Evolutionary conservation across 306 rosid species (phyloP).

Genomic region (Lupinus albus): DNA sequence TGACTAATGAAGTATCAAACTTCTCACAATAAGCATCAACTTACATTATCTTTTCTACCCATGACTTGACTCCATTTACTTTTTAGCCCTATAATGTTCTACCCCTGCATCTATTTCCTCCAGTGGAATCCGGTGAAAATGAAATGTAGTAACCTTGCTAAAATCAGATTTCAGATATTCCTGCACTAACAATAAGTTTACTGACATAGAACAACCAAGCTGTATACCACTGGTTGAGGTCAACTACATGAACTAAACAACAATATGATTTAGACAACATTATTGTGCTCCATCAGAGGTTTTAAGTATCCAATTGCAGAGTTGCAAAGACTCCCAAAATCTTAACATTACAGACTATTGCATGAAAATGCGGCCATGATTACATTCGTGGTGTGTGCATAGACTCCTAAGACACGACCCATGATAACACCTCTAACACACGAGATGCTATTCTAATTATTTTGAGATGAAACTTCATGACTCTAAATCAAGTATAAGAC

Average conservation of each 20-base stretch:
- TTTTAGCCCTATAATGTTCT: conserved; percentile 7
- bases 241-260: background rate
- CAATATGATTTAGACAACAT: background rate
- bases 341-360: too few species aligned
- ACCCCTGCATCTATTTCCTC: background rate
- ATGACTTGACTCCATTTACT: background rate
- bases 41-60: background rate
- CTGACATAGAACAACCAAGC: background rate
- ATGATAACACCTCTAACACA: conserved; percentile 8
- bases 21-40: background rate
- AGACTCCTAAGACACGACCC: too few species aligned
- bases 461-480: conserved; percentile 11
- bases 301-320: too few species aligned
- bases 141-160: background rate
- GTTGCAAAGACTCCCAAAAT: too few species aligned
- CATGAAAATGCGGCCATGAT: too few species aligned
- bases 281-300: background rate
- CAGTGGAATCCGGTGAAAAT: conserved; percentile 7
- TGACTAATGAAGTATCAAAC: background rate
- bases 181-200: conserved; percentile 4
- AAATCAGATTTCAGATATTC: conserved; percentile 19
- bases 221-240: background rate
- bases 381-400: too few species aligned
- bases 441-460: conserved; percentile 15
- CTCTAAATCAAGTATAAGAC: conserved; percentile 8